A percentile compares a stretch with the other conserved stretches of the same genome.
These are phyloP conservation scores for Ceratocystis cacaofunesta DNA, from an alignment of 2,329 filamentous ascomycete species.

Conservation along the genomic window DNA sequence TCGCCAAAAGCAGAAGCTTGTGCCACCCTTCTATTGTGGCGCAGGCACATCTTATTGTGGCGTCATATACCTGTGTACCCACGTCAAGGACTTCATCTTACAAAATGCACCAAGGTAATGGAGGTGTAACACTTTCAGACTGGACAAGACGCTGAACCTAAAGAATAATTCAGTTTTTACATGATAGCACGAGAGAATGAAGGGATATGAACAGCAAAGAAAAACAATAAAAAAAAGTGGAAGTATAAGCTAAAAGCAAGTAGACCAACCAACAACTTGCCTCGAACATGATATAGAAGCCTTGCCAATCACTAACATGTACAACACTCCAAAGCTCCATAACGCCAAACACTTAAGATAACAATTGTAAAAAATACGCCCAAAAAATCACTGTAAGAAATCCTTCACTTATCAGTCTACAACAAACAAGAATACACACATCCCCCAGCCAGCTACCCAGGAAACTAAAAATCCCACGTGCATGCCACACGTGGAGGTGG, in stretches of 20 bases:
- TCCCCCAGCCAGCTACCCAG: background rate
- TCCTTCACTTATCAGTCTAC: background rate
- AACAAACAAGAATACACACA: background rate
- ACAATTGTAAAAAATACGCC: conserved; percentile 9
- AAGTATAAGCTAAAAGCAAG: no score
- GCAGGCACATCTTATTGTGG: conserved; percentile 5
- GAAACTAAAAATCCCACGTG: conserved; percentile 50
- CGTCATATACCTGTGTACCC: background rate
- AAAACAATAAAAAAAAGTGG: no score
- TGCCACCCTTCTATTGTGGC: conserved; percentile 8
- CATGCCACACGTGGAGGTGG: conserved; percentile 68
- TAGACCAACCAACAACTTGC: background rate
- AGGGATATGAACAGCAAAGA: no score
- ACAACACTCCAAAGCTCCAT: background rate
- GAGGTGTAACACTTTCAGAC: no score
- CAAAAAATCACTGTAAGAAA: conserved; percentile 1
- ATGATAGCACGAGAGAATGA: no score
- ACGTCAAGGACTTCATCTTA: background rate
- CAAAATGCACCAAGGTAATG: no score
- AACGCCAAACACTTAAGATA: conserved; percentile 2
- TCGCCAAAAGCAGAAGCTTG: conserved; percentile 9
- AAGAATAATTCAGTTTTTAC: no score
- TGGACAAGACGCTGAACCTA: no score
- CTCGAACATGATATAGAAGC: background rate
- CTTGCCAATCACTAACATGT: background rate